phyloP scores from a whole-genome alignment of 768 basidiomycete species.

The Inosperma sp. region DNA sequence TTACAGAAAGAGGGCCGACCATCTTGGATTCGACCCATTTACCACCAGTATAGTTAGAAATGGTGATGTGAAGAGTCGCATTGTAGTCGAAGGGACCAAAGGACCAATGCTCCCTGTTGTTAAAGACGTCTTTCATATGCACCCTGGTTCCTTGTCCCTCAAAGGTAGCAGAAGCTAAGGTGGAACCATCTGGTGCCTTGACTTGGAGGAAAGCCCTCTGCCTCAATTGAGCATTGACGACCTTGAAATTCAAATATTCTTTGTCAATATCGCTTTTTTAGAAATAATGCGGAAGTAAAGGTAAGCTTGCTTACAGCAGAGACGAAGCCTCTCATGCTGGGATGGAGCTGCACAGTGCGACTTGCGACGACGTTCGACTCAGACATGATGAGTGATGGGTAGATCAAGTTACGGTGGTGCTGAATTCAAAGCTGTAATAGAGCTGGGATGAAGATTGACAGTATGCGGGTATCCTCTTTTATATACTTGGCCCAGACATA shows the following conservation, averaged over 20 bases:
- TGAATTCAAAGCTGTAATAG: too few species aligned
- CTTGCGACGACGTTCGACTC: neutral
- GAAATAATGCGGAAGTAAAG: too few species aligned
- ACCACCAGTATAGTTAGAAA: neutral
- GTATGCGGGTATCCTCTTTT: too few species aligned
- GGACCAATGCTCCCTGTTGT: conserved; percentile 6
- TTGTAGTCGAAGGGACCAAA: conserved; percentile 6
- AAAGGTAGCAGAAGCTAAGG: neutral
- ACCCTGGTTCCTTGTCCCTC: neutral
- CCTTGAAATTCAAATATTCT: neutral
- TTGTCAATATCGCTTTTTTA: neutral
- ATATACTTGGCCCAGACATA: too few species aligned
- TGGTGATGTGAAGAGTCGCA: neutral
- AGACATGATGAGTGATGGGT: too few species aligned
- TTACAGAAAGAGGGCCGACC: conserved; percentile 5
- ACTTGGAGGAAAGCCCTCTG: neutral
- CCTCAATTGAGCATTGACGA: neutral
- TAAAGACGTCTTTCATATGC: neutral
- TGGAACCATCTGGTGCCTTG: neutral
- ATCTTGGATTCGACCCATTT: neutral
- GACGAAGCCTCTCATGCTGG: neutral
- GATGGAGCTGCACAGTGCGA: neutral
- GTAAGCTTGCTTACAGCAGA: too few species aligned
- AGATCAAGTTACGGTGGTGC: too few species aligned
- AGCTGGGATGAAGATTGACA: too few species aligned